Conservation (phyloP, 2,329 filamentous ascomycete genomes). For the Scedosporium boydii region DNA sequence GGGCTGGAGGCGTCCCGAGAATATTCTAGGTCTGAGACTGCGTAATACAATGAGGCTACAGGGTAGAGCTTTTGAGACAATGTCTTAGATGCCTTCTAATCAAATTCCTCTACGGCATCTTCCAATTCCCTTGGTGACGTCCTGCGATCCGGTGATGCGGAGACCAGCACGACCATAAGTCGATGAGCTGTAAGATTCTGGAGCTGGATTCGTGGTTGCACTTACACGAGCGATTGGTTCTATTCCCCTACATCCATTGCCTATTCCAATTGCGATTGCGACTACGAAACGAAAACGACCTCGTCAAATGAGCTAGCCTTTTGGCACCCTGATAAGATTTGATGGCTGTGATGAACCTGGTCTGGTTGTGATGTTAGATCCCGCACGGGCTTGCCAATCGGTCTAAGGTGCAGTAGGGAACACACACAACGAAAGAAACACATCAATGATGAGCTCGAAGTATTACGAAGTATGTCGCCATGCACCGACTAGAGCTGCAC, state of each 20-base stretch:
- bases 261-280: neutral
- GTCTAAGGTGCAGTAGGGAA: neutral
- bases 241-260: neutral
- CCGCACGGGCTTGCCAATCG: neutral
- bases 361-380: neutral
- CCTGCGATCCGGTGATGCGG: no score
- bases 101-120: neutral
- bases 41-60: neutral
- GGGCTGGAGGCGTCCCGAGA: neutral
- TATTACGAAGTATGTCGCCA: neutral
- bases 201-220: neutral
- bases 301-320: neutral
- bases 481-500: slow-evolving; percentile 3
- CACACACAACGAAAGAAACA: neutral
- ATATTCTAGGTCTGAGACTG: neutral
- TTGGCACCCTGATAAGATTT: neutral
- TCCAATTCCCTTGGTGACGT: neutral
- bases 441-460: neutral
- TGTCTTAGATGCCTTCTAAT: neutral
- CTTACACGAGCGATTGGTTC: neutral
- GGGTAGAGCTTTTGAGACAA: neutral
- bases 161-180: neutral
- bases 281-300: neutral
- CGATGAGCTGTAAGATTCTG: neutral
- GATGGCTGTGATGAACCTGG: neutral